phyloP scores from a whole-genome alignment of 2,329 filamentous ascomycete genomes.

The Phyllosticta citrichinensis region DNA sequence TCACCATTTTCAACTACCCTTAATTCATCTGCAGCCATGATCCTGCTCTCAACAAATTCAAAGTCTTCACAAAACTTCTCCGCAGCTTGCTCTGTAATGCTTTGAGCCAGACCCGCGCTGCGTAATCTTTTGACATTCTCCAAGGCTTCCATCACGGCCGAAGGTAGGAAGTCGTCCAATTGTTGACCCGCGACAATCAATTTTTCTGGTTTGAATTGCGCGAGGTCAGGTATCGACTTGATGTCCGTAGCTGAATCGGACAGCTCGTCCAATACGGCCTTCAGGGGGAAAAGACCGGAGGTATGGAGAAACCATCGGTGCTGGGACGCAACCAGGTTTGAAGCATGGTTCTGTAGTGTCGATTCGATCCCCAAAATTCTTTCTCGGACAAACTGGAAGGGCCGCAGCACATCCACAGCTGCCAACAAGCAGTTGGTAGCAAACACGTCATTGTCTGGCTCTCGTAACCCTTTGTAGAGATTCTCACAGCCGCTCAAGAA shows the following conservation, averaged over 20 bases:
- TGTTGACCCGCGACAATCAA: conserved; percentile 62
- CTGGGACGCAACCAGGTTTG: conserved; percentile 56
- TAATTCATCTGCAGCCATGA: conserved; percentile 50
- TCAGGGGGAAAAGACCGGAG: conserved; percentile 62
- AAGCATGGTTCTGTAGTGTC: conserved; percentile 44
- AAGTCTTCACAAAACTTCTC: conserved; percentile 80
- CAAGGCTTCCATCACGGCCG: conserved; percentile 83
- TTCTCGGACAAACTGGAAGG: conserved; percentile 54
- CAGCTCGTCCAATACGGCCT: conserved; percentile 45
- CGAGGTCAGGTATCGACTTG: conserved; percentile 43
- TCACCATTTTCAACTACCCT: conserved; percentile 25
- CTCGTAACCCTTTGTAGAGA: conserved; percentile 51
- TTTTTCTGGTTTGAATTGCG: conserved; percentile 48
- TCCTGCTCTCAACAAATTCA: conserved; percentile 54
- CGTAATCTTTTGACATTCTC: conserved; percentile 68
- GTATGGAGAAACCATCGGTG: conserved; percentile 60
- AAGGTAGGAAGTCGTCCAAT: conserved; percentile 84
- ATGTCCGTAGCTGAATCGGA: conserved; percentile 40
- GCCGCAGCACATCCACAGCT: conserved; percentile 45
- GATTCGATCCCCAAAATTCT: conserved; percentile 48
- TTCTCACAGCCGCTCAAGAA: conserved; percentile 69
- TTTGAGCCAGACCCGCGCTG: conserved; percentile 59
- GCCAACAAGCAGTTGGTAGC: conserved; percentile 60
- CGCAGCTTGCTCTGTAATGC: conserved; percentile 73
- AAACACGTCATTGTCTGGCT: conserved; percentile 57